Conservation (phyloP, 2,329 filamentous ascomycete species). For the Aspergillus spinulosporus region DNA sequence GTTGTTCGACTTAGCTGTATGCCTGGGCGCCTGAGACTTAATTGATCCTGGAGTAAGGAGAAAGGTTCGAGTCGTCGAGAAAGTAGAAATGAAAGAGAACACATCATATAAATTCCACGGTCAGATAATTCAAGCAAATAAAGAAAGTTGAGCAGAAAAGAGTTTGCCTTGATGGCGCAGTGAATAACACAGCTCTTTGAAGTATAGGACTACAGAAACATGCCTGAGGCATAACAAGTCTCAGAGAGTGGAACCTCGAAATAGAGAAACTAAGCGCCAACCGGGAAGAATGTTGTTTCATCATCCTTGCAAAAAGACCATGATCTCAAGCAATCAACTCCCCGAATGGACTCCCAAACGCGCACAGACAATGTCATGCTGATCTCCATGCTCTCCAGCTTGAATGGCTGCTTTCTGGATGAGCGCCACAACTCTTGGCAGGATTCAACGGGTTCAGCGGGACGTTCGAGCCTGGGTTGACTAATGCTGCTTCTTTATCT, state of each 20-base stretch:
- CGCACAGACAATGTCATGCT: slow-evolving; percentile 5
- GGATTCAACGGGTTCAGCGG: not conserved
- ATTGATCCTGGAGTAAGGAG: not conserved
- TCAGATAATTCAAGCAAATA: not conserved
- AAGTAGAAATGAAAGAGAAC: not conserved
- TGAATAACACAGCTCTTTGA: not conserved
- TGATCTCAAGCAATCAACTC: not conserved
- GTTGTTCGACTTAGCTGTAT: not conserved
- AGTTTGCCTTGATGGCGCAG: not conserved
- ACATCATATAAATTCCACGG: not conserved
- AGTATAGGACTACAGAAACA: not conserved
- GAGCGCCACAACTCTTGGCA: slow-evolving; percentile 6
- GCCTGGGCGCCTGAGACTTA: not conserved
- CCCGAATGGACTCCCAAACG: not conserved
- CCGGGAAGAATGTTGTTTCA: slow-evolving; percentile 1
- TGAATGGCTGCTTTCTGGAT: slow-evolving; percentile 1
- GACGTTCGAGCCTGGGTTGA: not conserved
- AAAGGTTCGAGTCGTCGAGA: not conserved
- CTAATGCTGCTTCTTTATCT: slow-evolving; percentile 1
- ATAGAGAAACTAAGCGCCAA: slow-evolving; percentile 1
- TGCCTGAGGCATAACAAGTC: slow-evolving; percentile 7
- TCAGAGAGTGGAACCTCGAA: not conserved
- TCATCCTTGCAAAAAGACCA: not conserved
- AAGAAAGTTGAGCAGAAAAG: not conserved
- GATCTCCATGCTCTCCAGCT: not conserved